Base-by-base conservation (phyloP, 306 rosid species). In the Acacia crassicarpa region DNA sequence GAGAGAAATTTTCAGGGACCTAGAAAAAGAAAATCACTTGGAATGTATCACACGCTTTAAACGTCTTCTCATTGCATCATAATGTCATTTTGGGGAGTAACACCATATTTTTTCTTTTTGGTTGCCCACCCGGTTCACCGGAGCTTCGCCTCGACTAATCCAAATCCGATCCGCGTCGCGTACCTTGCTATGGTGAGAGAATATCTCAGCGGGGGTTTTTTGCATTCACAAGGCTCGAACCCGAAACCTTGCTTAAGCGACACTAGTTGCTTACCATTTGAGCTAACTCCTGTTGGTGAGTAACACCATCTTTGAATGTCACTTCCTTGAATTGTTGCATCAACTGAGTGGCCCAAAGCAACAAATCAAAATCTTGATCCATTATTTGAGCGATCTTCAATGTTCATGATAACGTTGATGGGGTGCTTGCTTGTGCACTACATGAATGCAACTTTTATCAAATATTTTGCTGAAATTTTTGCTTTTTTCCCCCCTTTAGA, bases 381-480 rank as follows among this genome's bases (percentile, higher is more conserved):
- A 83, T 48, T 77, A 83, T 78, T 51, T 72, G 69, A 78, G 75
- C 79, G 49, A 62, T 72, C 69, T 56, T 35, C 27, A 25, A 56
- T 51, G 46, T 56, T 73, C 61, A 33, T 67, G 79, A 67, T 80
- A 83, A 33, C 33, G 33, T 33, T 67, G 70, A 79, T 82, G 72
- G 83, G 70, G 74, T 61, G 85, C 74, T 44, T 3, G 65, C 65
- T 58, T 73, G 77, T 44, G 67, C 27, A 40, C 7, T 35, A 38
- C 30, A n/a, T 5, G 32, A 5, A 30, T 4, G 19, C 20, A 12
- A 32, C 71, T 20, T 74, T 68, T 51, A 43, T 17, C 75, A 76
- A 33, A 33, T 49, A 67, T 76, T 76, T 72, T 45, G 30, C 59
- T 33, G 54, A 33, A 30, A 53, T 8, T 30, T 54, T 16, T 46